Base-by-base conservation (phyloP, 768 basidiomycete genomes). In the Leccinum pellstonianum region DNA sequence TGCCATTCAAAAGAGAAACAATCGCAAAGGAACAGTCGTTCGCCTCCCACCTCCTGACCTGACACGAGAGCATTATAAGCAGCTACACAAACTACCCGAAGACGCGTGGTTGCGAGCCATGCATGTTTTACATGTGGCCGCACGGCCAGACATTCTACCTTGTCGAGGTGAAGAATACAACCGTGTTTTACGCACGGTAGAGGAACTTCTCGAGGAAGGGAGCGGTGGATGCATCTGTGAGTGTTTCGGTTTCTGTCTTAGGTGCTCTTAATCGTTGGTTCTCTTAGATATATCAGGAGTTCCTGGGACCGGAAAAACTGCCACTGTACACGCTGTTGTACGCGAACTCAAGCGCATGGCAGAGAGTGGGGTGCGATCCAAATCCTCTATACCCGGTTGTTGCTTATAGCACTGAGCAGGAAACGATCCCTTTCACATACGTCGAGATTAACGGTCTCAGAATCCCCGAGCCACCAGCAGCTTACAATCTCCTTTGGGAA, bases 281-380 rank as follows among this genome's bases (percentile, higher is more conserved):
- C 7, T 27, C 59, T 14, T 56, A 98, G 95, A 98, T 74, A 97
- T 98, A 52, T 95, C 95, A 7, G 96, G 97, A 9, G 94, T 98
- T 7, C 97, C 96, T n/a, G 96, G 97, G 7, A 98, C 96, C 2
- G 96, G 97, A 9, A 99, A 98, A 76, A 99, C 97, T 1, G 97
- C 97, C 0, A 98, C 97, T 0, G 95, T 98, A 0, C 95, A 98
- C 66, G 91, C 90, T 1, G 89, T 97, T 25, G 84, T 98, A 33
- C 83, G 91, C 38, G 92, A 96, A 70, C 80, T 98, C 11, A 95
- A 93, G 69, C 81, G 87, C 41, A 91, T 95, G 85, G 95, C 95
- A 1, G 83, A 90, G 69, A 80, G 84, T 56, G 86, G 85, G 63
- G 93, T 93, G 63, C 29, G 86, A 77, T 11, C 3, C 23, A 4